phyloP scores from a whole-genome alignment of 2,329 filamentous ascomycete species.

The Penicillium vulpinum region DNA sequence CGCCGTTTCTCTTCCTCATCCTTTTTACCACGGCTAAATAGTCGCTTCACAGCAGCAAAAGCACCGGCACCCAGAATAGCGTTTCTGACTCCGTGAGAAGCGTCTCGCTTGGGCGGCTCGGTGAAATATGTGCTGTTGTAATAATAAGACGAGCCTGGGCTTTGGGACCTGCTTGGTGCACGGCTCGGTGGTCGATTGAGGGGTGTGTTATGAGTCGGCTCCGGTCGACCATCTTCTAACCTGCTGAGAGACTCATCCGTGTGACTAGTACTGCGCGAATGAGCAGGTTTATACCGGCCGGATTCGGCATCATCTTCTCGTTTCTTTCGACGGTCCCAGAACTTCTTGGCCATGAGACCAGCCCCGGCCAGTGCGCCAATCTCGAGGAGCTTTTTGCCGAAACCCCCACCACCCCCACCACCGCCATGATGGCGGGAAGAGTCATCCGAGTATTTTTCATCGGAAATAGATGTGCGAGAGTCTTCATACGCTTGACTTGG shows the following conservation, averaged over 20 bases:
- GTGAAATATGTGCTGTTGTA: conserved; percentile 45
- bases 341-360: conserved; percentile 60
- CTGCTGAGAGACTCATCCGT: conserved; percentile 44
- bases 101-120: conserved; percentile 46
- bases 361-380: conserved; percentile 64
- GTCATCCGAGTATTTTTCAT: conserved; percentile 66
- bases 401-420: conserved; percentile 50
- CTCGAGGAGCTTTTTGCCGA: conserved; percentile 62
- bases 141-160: conserved; percentile 38
- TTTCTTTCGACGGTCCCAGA: conserved; percentile 58
- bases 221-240: conserved; percentile 56
- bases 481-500: conserved; percentile 45
- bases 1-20: conserved; percentile 60
- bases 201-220: conserved; percentile 36
- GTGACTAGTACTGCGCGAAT: conserved; percentile 48
- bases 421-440: conserved; percentile 34
- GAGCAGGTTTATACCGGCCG: conserved; percentile 54
- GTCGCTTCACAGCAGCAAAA: conserved; percentile 58
- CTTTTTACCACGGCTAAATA: conserved; percentile 59
- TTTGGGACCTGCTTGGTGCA: conserved; percentile 35
- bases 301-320: conserved; percentile 55
- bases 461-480: conserved; percentile 59
- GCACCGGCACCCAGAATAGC: conserved; percentile 68
- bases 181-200: conserved; percentile 37
- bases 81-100: conserved; percentile 56